phyloP scores from a whole-genome alignment of 768 basidiomycete species.

The Boletus fagicola region DNA sequence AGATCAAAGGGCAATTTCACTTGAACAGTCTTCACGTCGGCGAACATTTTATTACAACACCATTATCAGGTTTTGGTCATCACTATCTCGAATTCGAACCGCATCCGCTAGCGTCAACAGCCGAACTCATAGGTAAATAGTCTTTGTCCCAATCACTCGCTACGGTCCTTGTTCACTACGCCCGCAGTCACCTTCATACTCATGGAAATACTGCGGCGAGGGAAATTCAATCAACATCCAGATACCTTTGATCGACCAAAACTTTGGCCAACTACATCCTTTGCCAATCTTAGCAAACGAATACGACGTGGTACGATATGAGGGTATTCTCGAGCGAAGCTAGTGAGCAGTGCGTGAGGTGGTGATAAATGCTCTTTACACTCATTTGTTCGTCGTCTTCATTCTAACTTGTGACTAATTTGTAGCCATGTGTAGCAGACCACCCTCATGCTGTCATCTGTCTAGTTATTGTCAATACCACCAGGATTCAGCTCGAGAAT shows the following conservation, averaged over 20 bases:
- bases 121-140: constrained; percentile 50
- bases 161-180: constrained; percentile 11
- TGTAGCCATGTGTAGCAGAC: constrained; percentile 3
- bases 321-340: constrained; percentile 1
- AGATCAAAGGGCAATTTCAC: constrained; percentile 49
- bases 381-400: constrained; percentile 4
- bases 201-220: constrained; percentile 62
- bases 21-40: constrained; percentile 47
- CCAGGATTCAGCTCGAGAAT: not conserved
- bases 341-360: not conserved
- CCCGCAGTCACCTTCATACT: constrained; percentile 56
- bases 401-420: constrained; percentile 1
- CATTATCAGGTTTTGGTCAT: constrained; percentile 51
- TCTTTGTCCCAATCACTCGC: not conserved
- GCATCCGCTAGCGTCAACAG: constrained; percentile 47
- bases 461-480: not conserved
- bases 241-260: constrained; percentile 49
- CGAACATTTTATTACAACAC: constrained; percentile 47
- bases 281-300: constrained; percentile 31
- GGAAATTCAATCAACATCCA: constrained; percentile 51
- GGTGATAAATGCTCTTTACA: not conserved
- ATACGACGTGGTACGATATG: constrained; percentile 34
- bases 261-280: constrained; percentile 39
- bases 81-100: constrained; percentile 56
- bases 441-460: constrained; percentile 1